Conservation (phyloP, 352 stramenopile species). For the Plasmopara halstedii region DNA sequence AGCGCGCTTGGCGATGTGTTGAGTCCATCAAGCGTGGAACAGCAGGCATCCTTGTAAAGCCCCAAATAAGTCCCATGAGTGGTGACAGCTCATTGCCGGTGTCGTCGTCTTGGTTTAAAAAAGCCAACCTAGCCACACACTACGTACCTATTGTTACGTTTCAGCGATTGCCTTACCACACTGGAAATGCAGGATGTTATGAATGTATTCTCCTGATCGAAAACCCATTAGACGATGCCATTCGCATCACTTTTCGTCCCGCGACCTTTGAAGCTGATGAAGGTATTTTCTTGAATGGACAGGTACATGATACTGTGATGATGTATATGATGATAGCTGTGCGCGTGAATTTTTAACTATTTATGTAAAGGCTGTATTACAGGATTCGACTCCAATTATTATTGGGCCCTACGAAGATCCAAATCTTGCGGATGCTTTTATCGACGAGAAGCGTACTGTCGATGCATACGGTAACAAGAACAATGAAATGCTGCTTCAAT, state of each 20-base stretch:
- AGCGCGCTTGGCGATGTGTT: constrained; percentile 79
- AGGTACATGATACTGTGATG: constrained; percentile 21
- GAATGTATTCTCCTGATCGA: constrained; percentile 67
- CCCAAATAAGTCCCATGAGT: constrained; percentile 88
- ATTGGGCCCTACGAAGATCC: constrained; percentile 79
- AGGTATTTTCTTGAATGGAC: constrained; percentile 11
- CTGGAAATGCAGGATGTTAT: constrained; percentile 6
- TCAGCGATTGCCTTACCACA: constrained; percentile 38
- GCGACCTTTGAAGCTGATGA: background rate
- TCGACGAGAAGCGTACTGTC: constrained; percentile 20
- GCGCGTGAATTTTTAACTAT: constrained; percentile 2
- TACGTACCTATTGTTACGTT: constrained; percentile 74
- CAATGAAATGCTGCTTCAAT: constrained; percentile 52
- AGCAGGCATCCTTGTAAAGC: constrained; percentile 82
- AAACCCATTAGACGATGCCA: constrained; percentile 71
- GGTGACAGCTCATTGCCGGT: constrained; percentile 79
- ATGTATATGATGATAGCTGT: background rate
- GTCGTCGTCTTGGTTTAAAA: constrained; percentile 80
- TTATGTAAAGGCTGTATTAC: constrained; percentile 27
- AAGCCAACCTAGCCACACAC: constrained; percentile 69
- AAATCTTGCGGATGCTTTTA: constrained; percentile 65
- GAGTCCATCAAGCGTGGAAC: constrained; percentile 71
- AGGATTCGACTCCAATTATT: constrained; percentile 53
- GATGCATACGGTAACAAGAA: constrained; percentile 8
- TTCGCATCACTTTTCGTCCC: constrained; percentile 49